Evolutionary conservation across 495 filamentous ascomycete genomes (phyloP).

Genomic region (Talaromyces borbonicus): DNA sequence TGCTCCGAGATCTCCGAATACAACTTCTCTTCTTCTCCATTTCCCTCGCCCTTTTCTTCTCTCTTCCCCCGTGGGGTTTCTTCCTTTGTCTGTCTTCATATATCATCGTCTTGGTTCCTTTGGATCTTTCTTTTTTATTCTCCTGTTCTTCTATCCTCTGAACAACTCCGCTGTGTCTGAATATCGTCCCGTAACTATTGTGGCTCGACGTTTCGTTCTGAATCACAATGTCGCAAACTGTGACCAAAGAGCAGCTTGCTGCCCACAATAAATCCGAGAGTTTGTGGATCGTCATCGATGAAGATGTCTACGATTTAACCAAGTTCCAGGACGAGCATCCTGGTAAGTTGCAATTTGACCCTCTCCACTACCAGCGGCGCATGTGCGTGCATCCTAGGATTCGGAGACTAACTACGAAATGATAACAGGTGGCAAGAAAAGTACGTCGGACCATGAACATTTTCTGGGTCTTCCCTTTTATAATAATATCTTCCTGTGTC

Average conservation of each 20-base stretch:
- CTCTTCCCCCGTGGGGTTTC: background rate
- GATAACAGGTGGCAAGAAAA: constrained; percentile 85
- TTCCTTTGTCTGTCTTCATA: no score
- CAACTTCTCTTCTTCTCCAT: background rate
- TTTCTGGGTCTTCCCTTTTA: background rate
- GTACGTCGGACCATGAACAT: constrained; percentile 31
- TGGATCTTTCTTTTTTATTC: background rate
- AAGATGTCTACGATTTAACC: constrained; percentile 93
- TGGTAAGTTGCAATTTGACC: constrained; percentile 36
- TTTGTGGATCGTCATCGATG: constrained; percentile 86
- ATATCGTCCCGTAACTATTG: no score
- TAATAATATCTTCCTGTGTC: no score
- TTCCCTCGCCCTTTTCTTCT: background rate
- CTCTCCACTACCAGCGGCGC: no score
- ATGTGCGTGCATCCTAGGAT: background rate
- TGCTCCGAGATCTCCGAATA: background rate
- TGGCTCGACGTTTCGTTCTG: no score
- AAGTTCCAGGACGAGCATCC: constrained; percentile 92
- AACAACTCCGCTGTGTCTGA: background rate
- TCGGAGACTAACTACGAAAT: constrained; percentile 14
- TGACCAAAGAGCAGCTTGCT: constrained; percentile 74
- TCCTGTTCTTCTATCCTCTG: background rate
- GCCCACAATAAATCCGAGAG: constrained; percentile 80
- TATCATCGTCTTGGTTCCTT: no score
- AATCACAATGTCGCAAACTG: constrained; percentile 69